A percentile compares a stretch with the other conserved stretches of the same genome.
These are phyloP conservation scores for Prosopis cineraria DNA, from an alignment of 306 rosid species.

Conservation along the genomic window DNA sequence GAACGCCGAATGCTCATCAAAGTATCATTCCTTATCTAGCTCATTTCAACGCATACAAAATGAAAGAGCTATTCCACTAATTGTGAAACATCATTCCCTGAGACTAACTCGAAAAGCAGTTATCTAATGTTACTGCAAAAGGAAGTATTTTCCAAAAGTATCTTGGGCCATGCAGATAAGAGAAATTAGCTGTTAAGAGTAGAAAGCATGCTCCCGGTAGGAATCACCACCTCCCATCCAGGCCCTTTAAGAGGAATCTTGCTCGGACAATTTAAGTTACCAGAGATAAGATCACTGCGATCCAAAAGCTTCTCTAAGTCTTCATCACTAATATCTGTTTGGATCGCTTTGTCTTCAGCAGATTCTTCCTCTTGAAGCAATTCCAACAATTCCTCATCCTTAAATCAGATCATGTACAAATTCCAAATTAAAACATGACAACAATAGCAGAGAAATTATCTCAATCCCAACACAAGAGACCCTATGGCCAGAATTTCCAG, in stretches of 20 bases:
- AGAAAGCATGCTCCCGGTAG: conserved; percentile 86
- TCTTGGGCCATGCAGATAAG: background rate
- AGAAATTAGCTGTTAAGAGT: conserved; percentile 65
- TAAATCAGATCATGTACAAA: conserved; percentile 24
- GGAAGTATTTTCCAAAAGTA: background rate
- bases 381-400: conserved; percentile 74
- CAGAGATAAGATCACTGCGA: conserved; percentile 69
- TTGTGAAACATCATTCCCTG: conserved; percentile 9
- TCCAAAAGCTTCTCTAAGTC: conserved; percentile 78
- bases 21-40: conserved; percentile 8
- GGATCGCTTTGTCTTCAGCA: conserved; percentile 82
- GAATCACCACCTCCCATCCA: conserved; percentile 97
- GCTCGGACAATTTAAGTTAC: conserved; percentile 23
- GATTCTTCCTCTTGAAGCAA: conserved; percentile 77
- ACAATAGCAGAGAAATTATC: background rate
- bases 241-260: conserved; percentile 72
- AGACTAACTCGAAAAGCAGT: conserved; percentile 14
- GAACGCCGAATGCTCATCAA: background rate
- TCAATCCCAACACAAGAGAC: background rate
- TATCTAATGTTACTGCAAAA: conserved; percentile 16
- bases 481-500: background rate
- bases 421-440: conserved; percentile 18
- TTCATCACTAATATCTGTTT: conserved; percentile 65
- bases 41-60: conserved; percentile 41
- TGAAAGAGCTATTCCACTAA: conserved; percentile 29